These are phyloP conservation scores for Lichtheimia ramosa DNA, from an alignment of 371 early-diverging fungal species.

Conservation along the genomic window DNA sequence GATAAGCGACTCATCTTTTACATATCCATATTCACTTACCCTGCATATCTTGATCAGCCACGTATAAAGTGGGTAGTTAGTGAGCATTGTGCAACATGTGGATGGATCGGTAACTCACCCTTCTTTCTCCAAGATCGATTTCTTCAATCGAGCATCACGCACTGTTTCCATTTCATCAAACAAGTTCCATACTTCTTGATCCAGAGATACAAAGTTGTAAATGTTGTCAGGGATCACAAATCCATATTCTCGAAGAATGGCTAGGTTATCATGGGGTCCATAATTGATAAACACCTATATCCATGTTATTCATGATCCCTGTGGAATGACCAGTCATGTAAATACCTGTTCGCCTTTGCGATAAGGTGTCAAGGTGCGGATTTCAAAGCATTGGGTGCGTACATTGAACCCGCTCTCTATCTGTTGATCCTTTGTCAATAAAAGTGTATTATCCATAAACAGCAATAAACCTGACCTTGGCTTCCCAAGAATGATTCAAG, in stretches of 20 bases:
- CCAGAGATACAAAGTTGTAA: slow-evolving; percentile 53
- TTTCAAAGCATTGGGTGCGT: slow-evolving; percentile 54
- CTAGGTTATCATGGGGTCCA: slow-evolving; percentile 60
- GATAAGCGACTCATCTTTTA: background rate
- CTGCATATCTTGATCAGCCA: slow-evolving; percentile 17
- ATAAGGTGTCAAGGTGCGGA: slow-evolving; percentile 55
- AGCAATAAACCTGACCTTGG: slow-evolving; percentile 32
- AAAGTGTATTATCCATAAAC: background rate
- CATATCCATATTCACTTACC: slow-evolving; percentile 5
- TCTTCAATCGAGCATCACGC: slow-evolving; percentile 36
- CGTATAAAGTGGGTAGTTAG: too few relatives aligned
- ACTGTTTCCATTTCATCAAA: slow-evolving; percentile 40
- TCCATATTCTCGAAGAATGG: slow-evolving; percentile 61
- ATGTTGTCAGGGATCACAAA: slow-evolving; percentile 53
- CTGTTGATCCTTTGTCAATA: slow-evolving; percentile 16
- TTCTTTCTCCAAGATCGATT: slow-evolving; percentile 44
- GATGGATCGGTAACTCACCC: slow-evolving; percentile 31
- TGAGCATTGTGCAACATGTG: too few relatives aligned
- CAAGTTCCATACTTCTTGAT: slow-evolving; percentile 46
- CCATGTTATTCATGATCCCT: background rate
- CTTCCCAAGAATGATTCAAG: slow-evolving; percentile 60
- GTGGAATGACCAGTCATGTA: background rate
- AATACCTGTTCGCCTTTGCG: slow-evolving; percentile 54
- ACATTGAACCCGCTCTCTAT: slow-evolving; percentile 56
- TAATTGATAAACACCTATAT: slow-evolving; percentile 56